These are phyloP conservation scores for Epichloe uncinata DNA, from an alignment of 2,329 filamentous ascomycete genomes.

Conservation along the genomic window DNA sequence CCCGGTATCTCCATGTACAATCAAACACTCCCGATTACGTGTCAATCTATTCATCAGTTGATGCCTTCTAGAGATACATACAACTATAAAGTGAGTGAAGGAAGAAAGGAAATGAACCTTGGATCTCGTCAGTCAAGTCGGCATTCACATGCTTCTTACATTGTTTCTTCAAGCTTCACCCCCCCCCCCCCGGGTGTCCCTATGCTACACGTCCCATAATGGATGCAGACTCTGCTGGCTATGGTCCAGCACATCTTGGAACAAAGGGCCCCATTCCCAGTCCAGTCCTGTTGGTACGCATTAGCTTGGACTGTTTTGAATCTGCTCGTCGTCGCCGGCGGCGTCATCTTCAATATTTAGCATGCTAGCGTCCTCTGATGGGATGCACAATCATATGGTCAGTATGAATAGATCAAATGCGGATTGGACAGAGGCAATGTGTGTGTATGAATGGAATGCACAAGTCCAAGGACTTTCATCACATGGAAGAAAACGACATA, in stretches of 20 bases:
- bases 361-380: not conserved
- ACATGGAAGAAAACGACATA: not conserved
- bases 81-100: too few species aligned
- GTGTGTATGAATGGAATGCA: not conserved
- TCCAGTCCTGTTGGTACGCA: not conserved
- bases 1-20: too few species aligned
- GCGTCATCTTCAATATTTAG: not conserved
- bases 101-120: too few species aligned
- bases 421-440: not conserved
- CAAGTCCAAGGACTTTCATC: not conserved
- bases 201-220: not conserved
- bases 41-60: too few species aligned
- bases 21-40: too few species aligned
- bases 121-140: too few species aligned
- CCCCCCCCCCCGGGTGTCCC: not conserved
- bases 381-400: not conserved
- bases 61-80: too few species aligned
- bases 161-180: too few species aligned
- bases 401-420: too few species aligned
- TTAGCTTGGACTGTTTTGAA: not conserved
- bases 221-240: not conserved
- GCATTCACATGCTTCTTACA: too few species aligned
- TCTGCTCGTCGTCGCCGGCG: conserved; percentile 3
- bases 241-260: not conserved
- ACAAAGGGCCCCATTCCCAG: not conserved